Evolutionary conservation across 2,329 filamentous ascomycete species (phyloP).

Genomic region (Coniochaeta ligniaria): DNA sequence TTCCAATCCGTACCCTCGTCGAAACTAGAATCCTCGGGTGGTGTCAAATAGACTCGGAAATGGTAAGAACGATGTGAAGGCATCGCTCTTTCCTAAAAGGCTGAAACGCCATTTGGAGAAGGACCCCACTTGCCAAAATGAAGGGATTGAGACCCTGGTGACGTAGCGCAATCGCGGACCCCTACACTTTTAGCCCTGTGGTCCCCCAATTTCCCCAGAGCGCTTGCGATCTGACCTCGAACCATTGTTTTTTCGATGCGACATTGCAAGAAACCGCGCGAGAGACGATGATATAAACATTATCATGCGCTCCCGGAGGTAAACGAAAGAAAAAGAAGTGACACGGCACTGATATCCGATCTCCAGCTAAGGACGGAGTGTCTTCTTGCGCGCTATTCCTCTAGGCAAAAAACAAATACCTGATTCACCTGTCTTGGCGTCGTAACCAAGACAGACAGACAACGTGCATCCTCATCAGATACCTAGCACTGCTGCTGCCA

Average conservation of each 20-base stretch:
- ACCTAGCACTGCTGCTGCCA: too few relatives aligned
- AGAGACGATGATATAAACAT: not conserved
- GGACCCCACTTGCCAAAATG: not conserved
- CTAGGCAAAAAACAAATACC: not conserved
- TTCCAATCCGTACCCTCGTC: too few relatives aligned
- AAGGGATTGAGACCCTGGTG: not conserved
- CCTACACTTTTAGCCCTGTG: not conserved
- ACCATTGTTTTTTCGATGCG: not conserved
- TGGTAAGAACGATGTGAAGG: too few relatives aligned
- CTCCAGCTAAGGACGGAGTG: not conserved
- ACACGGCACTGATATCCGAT: not conserved
- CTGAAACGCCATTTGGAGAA: not conserved
- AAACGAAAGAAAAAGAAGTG: not conserved
- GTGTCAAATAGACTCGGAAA: too few relatives aligned
- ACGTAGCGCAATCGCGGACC: not conserved
- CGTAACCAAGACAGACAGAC: not conserved
- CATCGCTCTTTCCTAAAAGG: not conserved
- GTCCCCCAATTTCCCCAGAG: not conserved
- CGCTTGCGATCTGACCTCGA: not conserved
- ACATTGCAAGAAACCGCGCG: not conserved
- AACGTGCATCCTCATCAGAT: too few relatives aligned
- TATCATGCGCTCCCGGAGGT: not conserved
- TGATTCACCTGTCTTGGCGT: not conserved
- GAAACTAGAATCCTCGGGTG: too few relatives aligned
- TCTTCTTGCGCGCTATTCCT: not conserved